These are phyloP conservation scores for Sporodiniella umbellata DNA, from an alignment of 371 early-diverging fungal genomes.

Conservation along the genomic window DNA sequence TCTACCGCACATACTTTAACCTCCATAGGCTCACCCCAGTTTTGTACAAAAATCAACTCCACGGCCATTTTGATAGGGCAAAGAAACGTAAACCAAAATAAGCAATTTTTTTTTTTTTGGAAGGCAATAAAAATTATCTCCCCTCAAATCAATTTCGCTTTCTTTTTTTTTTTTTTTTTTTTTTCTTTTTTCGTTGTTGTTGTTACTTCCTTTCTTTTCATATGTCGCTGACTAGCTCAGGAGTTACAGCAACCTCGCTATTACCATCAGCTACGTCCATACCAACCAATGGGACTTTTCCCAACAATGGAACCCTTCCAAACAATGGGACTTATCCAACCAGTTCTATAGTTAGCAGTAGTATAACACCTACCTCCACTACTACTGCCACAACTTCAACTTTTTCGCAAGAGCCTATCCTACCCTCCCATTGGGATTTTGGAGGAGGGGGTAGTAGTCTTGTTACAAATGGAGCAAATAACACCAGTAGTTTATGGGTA, in stretches of 20 bases:
- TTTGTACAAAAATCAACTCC: too few species aligned
- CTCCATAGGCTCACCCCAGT: too few species aligned
- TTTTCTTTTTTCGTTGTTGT: not conserved
- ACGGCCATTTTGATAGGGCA: too few species aligned
- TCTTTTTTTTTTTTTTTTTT: not conserved
- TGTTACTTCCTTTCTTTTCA: not conserved
- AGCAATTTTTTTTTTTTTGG: too few species aligned
- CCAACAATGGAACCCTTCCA: too few species aligned
- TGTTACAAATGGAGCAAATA: constrained; percentile 7
- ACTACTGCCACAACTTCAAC: not conserved
- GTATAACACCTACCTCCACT: not conserved
- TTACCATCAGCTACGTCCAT: not conserved
- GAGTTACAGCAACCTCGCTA: not conserved
- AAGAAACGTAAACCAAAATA: too few species aligned
- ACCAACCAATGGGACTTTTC: not conserved
- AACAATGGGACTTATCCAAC: not conserved
- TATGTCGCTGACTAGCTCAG: not conserved
- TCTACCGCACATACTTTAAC: too few species aligned
- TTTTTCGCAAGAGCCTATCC: not conserved
- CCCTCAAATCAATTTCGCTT: too few species aligned
- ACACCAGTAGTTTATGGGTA: constrained; percentile 26
- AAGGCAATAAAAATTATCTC: too few species aligned
- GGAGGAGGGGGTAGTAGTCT: constrained; percentile 4
- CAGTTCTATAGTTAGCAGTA: not conserved
- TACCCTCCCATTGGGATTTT: not conserved